Evolutionary conservation across 768 basidiomycete genomes (phyloP), one percentile per base, ranked within the genome.

Genomic region (Collybiopsis confluens): DNA sequence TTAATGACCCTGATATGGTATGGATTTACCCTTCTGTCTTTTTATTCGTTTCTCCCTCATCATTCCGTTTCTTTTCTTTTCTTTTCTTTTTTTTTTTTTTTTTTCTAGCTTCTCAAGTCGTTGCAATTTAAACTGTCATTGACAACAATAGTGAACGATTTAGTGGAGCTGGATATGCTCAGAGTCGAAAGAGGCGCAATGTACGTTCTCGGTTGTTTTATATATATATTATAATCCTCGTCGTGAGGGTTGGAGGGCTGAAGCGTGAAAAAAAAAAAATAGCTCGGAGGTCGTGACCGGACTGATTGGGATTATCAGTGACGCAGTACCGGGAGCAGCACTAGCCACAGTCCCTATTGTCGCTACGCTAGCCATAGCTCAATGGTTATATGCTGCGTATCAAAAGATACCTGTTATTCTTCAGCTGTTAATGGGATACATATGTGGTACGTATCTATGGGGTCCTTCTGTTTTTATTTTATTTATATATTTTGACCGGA

Each of bases 1-100:
- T 68, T 43, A 37, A 55, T n/a, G 61, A 64, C 45, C 63, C 58
- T 11, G 15, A 51, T 27, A 28, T 49, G 38, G 63, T 63, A 38
- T 50, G 49, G n/a, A n/a, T n/a, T n/a, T n/a, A n/a, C n/a, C 42
- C 13, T 42, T 26, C 57, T n/a, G 9, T 45, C 11, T 21, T 15
- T 26, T 28, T 20, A 4, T 24, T 23, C 9, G 11, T 11, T 24
- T 4, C 5, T 15, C 23, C n/a, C n/a, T n/a, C n/a, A n/a, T n/a
- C n/a, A n/a, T n/a, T n/a, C n/a, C n/a, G n/a, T n/a, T n/a, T n/a
- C n/a, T n/a, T n/a, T n/a, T n/a, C n/a, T n/a, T n/a, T n/a, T n/a
- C n/a, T n/a, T n/a, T n/a, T n/a, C n/a, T n/a, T n/a, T n/a, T n/a
- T n/a, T n/a, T n/a, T n/a, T n/a, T n/a, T n/a, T n/a, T n/a, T n/a